Evolutionary conservation across 2,329 filamentous ascomycete species (phyloP), one percentile per base, ranked within the genome.

Genomic region (Exophiala sp.): DNA sequence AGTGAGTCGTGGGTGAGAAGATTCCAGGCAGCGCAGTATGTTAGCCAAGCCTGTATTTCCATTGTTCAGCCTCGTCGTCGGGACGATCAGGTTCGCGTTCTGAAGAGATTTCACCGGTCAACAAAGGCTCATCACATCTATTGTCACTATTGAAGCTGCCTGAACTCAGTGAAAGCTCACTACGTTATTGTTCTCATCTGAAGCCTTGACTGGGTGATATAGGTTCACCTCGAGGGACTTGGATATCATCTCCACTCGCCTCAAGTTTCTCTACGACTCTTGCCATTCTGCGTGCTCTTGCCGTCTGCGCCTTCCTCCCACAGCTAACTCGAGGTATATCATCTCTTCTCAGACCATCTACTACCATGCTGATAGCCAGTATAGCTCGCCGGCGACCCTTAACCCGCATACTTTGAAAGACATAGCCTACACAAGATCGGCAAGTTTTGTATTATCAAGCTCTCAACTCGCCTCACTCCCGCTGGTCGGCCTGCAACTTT

Each of bases 371-470:
- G 19, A 37, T 11, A 37, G 14, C 30, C 18, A 19, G 34, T 37
- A 37, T 37, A 37, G 34, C n/a, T 37, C 34, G 34, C 34, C 14
- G 34, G 34, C 34, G 34, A 37, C 34, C 30, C 34, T 18, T 37
- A 37, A 18, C 34, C 34, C 13, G n/a, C 34, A 18, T 18, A 18
- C 34, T 10, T 37, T 18, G 14, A 16, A 37, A n/a, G 34, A 18
- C 34, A 37, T 37, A 37, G 8, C 3, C 14, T 37, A 37, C 14
- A 19, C 6, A n/a, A 10, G 34, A 6, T 37, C 8, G n/a, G 8
- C 3, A n/a, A n/a, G n/a, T 37, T 19, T 37, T 19, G 34, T 8
- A 37, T 19, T 5, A 5, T 37, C 34, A 37, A 16, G 11, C 16
- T 19, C 18, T 5, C 18, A 37, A 8, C 34, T 18, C 34, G 34